Base-by-base conservation (phyloP, 371 early-diverging fungal species). In the Apophysomyces sp. region DNA sequence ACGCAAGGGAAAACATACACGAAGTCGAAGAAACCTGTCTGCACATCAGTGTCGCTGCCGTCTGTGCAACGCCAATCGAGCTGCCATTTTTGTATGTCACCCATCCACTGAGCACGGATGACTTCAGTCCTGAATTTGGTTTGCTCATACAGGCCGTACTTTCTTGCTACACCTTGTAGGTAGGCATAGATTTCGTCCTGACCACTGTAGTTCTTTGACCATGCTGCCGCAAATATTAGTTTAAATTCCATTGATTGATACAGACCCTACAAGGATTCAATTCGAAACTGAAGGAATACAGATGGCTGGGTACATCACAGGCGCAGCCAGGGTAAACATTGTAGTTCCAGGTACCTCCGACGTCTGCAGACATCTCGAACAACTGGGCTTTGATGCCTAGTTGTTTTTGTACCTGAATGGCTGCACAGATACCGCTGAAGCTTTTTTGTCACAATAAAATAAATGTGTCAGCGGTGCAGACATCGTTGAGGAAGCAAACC, bases 311-410 rank as follows among this genome's bases (percentile, higher is more conserved):
- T 8, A 87, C 67, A 73, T 87, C 88, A 59, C 86, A 86, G 8
- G 78, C 85, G 31, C 74, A 74, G 0, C 86, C 86, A 28, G 89
- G 88, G 54, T 87, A 87, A 0, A 68, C 78, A 67, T 87, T 88
- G 18, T 69, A 67, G 55, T 71, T 68, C 88, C 88, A 87, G 3
- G 83, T 83, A 7, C 86, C 88, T 1, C 88, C 88, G 21, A 86
- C 64, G 32, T 78, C 81, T 4, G 69, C 63, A 21, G 71, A 72
- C 37, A 68, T 69, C 58, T 87, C 88, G 61, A 74, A 84, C 18
- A 87, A 55, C 27, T 71, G 68, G 53, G 65, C 73, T 52, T 31
- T 61, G 51, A 83, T 62, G 26, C 76, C 74, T 29, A 85, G 55
- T 36, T 80, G 57, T 11, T 77, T 76, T 61, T 78, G 72, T 1